Conservation (phyloP, 805 yeast species). For the Starmera quercuum region DNA sequence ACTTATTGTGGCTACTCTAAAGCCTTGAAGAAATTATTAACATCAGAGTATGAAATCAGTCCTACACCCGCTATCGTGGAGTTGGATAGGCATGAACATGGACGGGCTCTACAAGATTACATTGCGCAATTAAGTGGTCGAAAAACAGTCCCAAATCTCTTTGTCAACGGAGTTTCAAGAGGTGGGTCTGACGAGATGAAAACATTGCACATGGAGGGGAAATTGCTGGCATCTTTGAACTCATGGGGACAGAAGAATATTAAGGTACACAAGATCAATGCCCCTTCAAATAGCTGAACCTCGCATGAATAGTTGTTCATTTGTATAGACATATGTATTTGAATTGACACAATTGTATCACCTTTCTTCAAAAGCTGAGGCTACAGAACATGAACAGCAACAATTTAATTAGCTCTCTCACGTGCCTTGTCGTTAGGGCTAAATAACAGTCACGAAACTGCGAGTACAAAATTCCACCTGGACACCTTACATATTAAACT, state of each 20-base stretch:
- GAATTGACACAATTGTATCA: too few relatives aligned
- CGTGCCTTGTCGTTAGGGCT: too few relatives aligned
- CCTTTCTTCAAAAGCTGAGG: too few relatives aligned
- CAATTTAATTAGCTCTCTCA: too few relatives aligned
- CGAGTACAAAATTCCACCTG: background rate
- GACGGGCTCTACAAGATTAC: conserved; percentile 66
- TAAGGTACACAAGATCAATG: conserved; percentile 40
- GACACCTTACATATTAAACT: too few relatives aligned
- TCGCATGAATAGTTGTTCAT: background rate
- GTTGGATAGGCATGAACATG: conserved; percentile 73
- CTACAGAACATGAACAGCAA: too few relatives aligned
- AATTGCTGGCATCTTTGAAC: conserved; percentile 41
- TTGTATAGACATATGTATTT: background rate
- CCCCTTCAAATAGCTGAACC: conserved; percentile 50
- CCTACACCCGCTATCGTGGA: conserved; percentile 77
- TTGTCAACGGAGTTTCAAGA: conserved; percentile 63
- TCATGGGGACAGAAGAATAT: conserved; percentile 58
- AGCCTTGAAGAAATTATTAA: conserved; percentile 58
- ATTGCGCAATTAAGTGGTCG: conserved; percentile 67
- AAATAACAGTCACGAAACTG: background rate
- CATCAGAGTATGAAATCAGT: conserved; percentile 53
- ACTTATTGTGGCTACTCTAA: conserved; percentile 70
- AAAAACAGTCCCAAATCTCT: conserved; percentile 83
- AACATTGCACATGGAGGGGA: conserved; percentile 49
- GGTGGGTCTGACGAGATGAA: conserved; percentile 89